Conservation (phyloP, 2,329 filamentous ascomycete genomes). For the Colletotrichum abscissum region DNA sequence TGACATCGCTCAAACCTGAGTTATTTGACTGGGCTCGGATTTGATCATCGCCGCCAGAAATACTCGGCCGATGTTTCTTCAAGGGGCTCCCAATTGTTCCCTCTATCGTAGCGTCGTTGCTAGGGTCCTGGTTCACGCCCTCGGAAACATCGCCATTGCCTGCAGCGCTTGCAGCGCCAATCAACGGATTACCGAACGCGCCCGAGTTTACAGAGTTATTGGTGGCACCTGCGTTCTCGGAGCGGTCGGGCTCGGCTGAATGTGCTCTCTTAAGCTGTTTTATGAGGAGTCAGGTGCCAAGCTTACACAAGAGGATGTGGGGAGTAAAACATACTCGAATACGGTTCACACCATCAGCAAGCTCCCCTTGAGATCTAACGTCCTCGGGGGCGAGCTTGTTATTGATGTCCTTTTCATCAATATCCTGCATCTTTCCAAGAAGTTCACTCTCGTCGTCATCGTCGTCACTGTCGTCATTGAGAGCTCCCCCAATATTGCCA, state of each 20-base stretch:
- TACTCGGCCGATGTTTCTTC: constrained; percentile 36
- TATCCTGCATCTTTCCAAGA: constrained; percentile 73
- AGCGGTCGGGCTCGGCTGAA: constrained; percentile 74
- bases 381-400: constrained; percentile 76
- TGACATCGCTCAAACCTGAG: not conserved
- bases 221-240: not conserved
- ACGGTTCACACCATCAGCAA: constrained; percentile 83
- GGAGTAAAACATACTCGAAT: constrained; percentile 72
- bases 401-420: constrained; percentile 70
- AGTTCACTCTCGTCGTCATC: constrained; percentile 74
- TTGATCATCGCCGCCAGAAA: constrained; percentile 15
- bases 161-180: not conserved
- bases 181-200: not conserved
- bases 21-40: not conserved
- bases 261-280: constrained; percentile 82
- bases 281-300: not conserved
- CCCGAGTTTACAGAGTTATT: not conserved
- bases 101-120: constrained; percentile 4
- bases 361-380: constrained; percentile 76
- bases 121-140: not conserved
- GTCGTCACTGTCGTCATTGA: constrained; percentile 78
- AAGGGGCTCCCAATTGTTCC: constrained; percentile 34
- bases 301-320: not conserved
- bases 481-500: constrained; percentile 63
- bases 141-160: not conserved